phyloP scores from a whole-genome alignment of 2,329 filamentous ascomycete species.

The Fusarium anguioides region DNA sequence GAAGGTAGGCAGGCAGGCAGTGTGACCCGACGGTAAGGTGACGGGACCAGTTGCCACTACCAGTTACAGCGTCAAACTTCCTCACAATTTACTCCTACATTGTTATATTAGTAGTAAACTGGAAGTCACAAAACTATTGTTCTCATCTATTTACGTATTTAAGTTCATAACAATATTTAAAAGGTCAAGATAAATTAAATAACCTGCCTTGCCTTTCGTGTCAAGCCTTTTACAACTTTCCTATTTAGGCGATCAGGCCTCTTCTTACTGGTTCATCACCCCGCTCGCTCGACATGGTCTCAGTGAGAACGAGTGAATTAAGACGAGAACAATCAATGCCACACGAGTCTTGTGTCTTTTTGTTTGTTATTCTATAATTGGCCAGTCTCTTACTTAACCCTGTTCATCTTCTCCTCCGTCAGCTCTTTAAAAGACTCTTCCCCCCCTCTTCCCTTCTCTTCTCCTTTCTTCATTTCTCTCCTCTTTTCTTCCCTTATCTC shows the following conservation, averaged over 20 bases:
- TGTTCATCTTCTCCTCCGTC: background rate
- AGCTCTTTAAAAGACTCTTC: background rate
- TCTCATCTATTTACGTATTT: no score
- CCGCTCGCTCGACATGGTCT: constrained; percentile 26
- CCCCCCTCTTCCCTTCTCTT: background rate
- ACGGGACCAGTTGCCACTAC: no score
- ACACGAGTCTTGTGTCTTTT: constrained; percentile 1
- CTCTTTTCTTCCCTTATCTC: background rate
- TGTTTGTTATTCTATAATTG: background rate
- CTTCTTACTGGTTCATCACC: constrained; percentile 46
- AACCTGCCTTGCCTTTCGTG: no score
- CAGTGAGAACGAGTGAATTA: constrained; percentile 5
- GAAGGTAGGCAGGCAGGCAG: no score
- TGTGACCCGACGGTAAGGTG: no score
- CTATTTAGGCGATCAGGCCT: constrained; percentile 45
- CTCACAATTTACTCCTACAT: no score
- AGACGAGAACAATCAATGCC: constrained; percentile 8
- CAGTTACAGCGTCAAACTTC: no score
- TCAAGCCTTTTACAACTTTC: constrained; percentile 34
- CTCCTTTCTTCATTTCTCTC: background rate
- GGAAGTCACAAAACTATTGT: no score
- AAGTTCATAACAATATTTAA: no score
- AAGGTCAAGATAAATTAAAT: no score
- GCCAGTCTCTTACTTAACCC: background rate
- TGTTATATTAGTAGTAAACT: no score